Percentiles rank a stretch among this genome's conserved stretches.
Conservation (phyloP, 192 early-diverging fungal genomes). For the Geosiphon pyriformis region DNA sequence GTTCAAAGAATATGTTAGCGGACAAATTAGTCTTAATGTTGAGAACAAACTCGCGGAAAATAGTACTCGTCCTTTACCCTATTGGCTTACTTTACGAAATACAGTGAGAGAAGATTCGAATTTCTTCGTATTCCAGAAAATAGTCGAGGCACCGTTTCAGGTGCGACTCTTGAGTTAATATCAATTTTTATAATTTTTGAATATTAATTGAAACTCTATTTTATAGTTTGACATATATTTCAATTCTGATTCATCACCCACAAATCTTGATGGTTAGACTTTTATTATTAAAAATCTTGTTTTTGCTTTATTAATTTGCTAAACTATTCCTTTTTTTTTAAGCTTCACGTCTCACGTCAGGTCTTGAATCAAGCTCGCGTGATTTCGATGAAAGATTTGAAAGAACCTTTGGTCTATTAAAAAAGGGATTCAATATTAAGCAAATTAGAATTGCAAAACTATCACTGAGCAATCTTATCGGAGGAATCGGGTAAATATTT, state of each 20-base stretch:
- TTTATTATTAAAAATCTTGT: conserved; percentile 1
- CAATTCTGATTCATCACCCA: conserved; percentile 33
- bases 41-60: neutral
- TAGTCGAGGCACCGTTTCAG: conserved; percentile 56
- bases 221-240: conserved; percentile 54
- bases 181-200: neutral
- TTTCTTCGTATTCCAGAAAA: conserved; percentile 58
- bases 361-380: conserved; percentile 29
- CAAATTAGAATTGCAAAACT: conserved; percentile 69
- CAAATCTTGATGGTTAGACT: conserved; percentile 21
- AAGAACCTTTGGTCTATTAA: conserved; percentile 54
- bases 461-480: conserved; percentile 76
- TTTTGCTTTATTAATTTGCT: neutral
- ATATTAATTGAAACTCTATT: neutral
- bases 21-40: neutral
- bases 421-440: conserved; percentile 57
- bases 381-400: conserved; percentile 74
- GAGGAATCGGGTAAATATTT: conserved; percentile 73
- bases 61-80: neutral
- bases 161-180: conserved; percentile 29
- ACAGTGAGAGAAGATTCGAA: conserved; percentile 35
- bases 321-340: conserved; percentile 15
- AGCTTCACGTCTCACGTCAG: conserved; percentile 32
- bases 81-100: conserved; percentile 4
- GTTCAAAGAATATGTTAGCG: neutral